Conservation (phyloP, 1,284 basidiomycete species). For the Tilletia horrida region DNA sequence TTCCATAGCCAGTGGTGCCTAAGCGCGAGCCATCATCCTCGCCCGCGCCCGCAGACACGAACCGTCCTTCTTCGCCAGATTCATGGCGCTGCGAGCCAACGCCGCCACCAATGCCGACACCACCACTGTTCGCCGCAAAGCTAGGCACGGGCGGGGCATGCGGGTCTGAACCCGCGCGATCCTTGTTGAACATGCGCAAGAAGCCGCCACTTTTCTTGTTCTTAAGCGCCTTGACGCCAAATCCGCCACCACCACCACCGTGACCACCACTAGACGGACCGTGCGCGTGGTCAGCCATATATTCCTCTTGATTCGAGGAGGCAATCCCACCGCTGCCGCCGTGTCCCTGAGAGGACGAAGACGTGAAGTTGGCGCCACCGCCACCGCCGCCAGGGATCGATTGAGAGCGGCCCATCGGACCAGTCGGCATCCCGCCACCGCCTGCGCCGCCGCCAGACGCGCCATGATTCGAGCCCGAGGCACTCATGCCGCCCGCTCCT, state of each 20-base stretch:
- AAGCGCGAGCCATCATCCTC: background rate
- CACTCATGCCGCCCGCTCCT: background rate
- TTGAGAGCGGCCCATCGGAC: background rate
- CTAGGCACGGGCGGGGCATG: constrained; percentile 14
- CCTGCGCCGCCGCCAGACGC: background rate
- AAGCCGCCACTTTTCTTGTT: constrained; percentile 46
- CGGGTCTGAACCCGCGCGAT: constrained; percentile 22
- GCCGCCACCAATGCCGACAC: background rate
- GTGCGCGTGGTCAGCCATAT: background rate
- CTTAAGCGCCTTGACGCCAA: constrained; percentile 28
- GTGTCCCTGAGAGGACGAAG: constrained; percentile 1
- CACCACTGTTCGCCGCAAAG: background rate
- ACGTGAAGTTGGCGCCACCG: background rate
- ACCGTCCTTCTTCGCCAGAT: constrained; percentile 4
- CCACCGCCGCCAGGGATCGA: background rate
- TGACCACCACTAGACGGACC: background rate
- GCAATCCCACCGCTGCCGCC: background rate
- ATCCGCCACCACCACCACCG: constrained; percentile 16
- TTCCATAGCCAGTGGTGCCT: background rate
- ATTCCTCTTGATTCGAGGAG: background rate
- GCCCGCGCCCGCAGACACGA: background rate
- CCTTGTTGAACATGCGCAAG: constrained; percentile 44
- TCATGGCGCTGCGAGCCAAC: no score
- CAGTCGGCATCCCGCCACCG: background rate
- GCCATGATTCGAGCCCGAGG: background rate